Conservation (phyloP, 164 flowering plant species). For the Sedum album region DNA sequence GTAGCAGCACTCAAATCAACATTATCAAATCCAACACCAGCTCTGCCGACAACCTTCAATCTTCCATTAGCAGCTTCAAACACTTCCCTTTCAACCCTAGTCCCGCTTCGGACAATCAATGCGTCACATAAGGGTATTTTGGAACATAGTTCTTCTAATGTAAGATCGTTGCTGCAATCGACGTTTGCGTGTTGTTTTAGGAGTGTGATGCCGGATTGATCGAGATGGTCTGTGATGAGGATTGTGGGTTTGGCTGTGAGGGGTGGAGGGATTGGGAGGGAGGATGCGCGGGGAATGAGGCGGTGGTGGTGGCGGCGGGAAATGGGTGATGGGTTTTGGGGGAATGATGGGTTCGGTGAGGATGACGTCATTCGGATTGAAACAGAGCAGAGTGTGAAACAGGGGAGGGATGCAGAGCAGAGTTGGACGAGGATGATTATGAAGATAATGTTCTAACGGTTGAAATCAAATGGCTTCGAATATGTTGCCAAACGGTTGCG, state of each 20-base stretch:
- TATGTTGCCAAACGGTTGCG: not conserved
- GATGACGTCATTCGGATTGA: not conserved
- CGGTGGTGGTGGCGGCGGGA: not conserved
- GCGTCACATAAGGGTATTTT: slow-evolving; percentile 40
- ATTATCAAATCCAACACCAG: slow-evolving; percentile 42
- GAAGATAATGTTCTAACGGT: slow-evolving; percentile 2
- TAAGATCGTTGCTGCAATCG: slow-evolving; percentile 29
- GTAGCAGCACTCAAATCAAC: slow-evolving; percentile 48
- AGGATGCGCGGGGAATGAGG: not conserved
- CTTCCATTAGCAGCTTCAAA: slow-evolving; percentile 29
- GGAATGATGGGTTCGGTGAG: not conserved
- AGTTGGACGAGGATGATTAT: not conserved
- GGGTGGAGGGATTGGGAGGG: not conserved
- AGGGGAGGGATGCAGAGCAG: not conserved
- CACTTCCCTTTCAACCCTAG: slow-evolving; percentile 34
- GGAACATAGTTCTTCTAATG: slow-evolving; percentile 27
- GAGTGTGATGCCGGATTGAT: slow-evolving; percentile 24
- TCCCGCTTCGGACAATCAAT: slow-evolving; percentile 35
- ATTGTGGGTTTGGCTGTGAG: slow-evolving; percentile 27
- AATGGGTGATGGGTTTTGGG: not conserved
- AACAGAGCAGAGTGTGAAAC: not conserved
- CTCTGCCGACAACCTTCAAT: slow-evolving; percentile 40
- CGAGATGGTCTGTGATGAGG: slow-evolving; percentile 38
- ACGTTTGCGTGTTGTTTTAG: slow-evolving; percentile 28
- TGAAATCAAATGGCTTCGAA: not conserved